phyloP scores from a whole-genome alignment of 805 yeast species.

The Cyberlindnera maclurae region DNA sequence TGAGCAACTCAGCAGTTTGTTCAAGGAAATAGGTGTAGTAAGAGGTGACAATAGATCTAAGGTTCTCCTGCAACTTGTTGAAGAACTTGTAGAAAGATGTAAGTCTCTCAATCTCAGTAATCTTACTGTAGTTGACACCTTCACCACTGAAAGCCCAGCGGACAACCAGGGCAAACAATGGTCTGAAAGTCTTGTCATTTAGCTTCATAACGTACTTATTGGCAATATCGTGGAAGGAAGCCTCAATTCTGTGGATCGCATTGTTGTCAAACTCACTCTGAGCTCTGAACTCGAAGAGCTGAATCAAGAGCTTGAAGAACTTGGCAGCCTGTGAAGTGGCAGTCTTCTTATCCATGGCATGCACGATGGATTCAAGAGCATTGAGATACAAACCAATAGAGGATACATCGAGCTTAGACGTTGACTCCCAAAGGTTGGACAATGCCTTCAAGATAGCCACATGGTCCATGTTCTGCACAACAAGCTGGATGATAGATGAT shows the following conservation, averaged over 20 bases:
- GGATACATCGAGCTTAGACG: conserved; percentile 30
- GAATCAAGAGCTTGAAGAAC: conserved; percentile 62
- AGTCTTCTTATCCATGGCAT: conserved; percentile 60
- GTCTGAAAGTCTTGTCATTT: conserved; percentile 91
- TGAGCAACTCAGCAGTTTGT: conserved; percentile 51
- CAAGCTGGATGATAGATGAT: conserved; percentile 51
- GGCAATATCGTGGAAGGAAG: conserved; percentile 65
- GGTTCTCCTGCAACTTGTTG: conserved; percentile 73
- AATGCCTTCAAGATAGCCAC: conserved; percentile 55
- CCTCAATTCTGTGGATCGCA: conserved; percentile 75
- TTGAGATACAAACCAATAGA: conserved; percentile 67
- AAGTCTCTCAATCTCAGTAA: conserved; percentile 49
- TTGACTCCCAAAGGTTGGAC: conserved; percentile 53
- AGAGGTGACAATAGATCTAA: conserved; percentile 81
- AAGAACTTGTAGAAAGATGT: conserved; percentile 79
- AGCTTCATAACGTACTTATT: conserved; percentile 78
- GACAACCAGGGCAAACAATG: conserved; percentile 76
- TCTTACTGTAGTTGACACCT: conserved; percentile 41
- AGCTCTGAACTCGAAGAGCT: conserved; percentile 64
- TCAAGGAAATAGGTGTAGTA: conserved; percentile 85
- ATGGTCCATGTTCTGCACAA: conserved; percentile 62
- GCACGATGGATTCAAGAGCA: conserved; percentile 58
- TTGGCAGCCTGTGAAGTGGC: conserved; percentile 64
- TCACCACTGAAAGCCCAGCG: conserved; percentile 92
- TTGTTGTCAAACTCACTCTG: conserved; percentile 55